phyloP scores from a whole-genome alignment of 257 asterid species.

The Leptodermis oblonga region DNA sequence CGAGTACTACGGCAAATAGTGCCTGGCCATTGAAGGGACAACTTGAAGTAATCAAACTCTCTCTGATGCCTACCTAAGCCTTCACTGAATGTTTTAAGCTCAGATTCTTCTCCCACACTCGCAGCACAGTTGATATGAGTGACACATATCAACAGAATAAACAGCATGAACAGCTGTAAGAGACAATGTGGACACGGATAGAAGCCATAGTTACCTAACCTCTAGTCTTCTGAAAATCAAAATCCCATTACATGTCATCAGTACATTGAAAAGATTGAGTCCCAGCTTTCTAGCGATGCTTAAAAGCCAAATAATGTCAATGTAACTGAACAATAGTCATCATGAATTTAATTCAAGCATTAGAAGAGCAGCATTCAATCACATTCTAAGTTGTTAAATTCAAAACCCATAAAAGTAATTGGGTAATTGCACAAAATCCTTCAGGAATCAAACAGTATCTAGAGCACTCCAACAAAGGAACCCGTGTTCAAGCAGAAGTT shows the following conservation, averaged over 20 bases:
- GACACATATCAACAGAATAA: conserved; percentile 30
- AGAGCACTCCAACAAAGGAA: too few relatives aligned
- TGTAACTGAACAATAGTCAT: background rate
- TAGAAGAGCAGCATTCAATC: background rate
- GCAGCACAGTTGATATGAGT: conserved; percentile 31
- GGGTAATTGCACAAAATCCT: background rate
- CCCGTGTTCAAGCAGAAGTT: background rate
- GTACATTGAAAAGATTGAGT: background rate
- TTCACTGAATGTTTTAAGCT: conserved; percentile 19
- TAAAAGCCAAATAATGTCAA: background rate
- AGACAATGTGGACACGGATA: conserved; percentile 21
- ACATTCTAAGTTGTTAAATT: background rate
- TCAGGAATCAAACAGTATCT: background rate
- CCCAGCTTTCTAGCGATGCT: background rate
- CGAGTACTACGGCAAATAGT: conserved; percentile 55
- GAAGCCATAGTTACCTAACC: conserved; percentile 38
- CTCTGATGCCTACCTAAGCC: conserved; percentile 33
- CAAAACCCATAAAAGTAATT: background rate
- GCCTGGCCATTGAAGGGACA: conserved; percentile 85
- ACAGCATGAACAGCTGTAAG: conserved; percentile 26
- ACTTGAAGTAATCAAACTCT: conserved; percentile 74
- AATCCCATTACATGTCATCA: background rate
- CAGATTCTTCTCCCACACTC: conserved; percentile 24
- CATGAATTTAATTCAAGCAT: background rate
- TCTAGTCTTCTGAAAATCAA: conserved; percentile 8